These are phyloP conservation scores for Pestalotiopsis fici DNA, from an alignment of 2,329 filamentous ascomycete genomes.

Conservation along the genomic window DNA sequence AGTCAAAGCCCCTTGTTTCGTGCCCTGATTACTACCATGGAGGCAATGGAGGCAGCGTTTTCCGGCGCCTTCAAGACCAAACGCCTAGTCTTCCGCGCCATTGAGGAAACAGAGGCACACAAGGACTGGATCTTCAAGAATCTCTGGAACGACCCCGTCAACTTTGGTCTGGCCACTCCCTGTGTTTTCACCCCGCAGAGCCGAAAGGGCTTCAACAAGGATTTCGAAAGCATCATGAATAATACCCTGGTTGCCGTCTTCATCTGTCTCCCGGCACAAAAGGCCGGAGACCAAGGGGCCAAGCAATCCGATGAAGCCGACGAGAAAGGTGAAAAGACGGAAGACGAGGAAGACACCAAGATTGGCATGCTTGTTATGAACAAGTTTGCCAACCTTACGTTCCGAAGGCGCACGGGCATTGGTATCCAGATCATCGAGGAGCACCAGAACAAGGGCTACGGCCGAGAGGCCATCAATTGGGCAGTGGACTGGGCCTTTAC, in stretches of 20 bases:
- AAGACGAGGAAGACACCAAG: background rate
- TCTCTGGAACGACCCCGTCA: slow-evolving; percentile 8
- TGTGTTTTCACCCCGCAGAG: slow-evolving; percentile 15
- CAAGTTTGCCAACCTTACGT: background rate
- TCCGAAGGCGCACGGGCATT: slow-evolving; percentile 20
- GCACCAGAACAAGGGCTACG: slow-evolving; percentile 43
- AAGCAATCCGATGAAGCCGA: background rate
- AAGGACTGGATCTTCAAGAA: slow-evolving; percentile 18
- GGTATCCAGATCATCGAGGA: slow-evolving; percentile 34
- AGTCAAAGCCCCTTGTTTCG: too few relatives aligned
- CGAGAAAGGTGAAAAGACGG: background rate
- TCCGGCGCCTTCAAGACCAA: slow-evolving; percentile 20
- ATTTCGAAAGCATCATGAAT: slow-evolving; percentile 10
- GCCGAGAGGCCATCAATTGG: slow-evolving; percentile 48
- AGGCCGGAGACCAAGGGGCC: background rate
- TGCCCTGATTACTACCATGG: slow-evolving; percentile 4
- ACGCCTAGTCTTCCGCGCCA: slow-evolving; percentile 24
- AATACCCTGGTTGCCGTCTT: slow-evolving; percentile 17
- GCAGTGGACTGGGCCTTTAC: slow-evolving; percentile 46
- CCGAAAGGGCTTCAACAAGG: slow-evolving; percentile 12
- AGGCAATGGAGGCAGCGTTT: slow-evolving; percentile 14
- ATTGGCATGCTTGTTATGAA: background rate
- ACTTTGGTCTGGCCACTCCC: background rate
- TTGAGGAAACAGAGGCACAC: slow-evolving; percentile 22
- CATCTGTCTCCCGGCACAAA: slow-evolving; percentile 16